Evolutionary conservation across 2,329 filamentous ascomycete genomes (phyloP).

Genomic region (Thyridium curvatum): DNA sequence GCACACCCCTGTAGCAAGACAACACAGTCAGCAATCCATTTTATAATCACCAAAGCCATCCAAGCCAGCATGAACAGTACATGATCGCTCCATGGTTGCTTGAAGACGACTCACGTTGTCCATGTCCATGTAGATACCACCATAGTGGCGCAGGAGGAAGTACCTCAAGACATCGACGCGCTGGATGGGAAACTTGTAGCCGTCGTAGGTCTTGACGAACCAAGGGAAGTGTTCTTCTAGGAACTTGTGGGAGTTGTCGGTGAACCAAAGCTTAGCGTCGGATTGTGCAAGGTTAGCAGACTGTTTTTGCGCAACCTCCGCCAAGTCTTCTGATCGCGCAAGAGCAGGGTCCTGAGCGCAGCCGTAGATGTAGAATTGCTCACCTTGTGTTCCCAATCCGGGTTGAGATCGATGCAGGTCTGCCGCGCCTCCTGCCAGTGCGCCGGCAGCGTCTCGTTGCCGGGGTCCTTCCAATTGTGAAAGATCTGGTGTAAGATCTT

Average conservation of each 20-base stretch:
- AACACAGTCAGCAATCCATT: background rate
- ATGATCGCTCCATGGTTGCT: too few relatives aligned
- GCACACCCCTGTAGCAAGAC: slow-evolving; percentile 54
- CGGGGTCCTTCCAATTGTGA: slow-evolving; percentile 17
- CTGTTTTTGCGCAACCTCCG: too few relatives aligned
- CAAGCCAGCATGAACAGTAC: too few relatives aligned
- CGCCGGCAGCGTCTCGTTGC: slow-evolving; percentile 13
- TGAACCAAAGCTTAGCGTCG: slow-evolving; percentile 83
- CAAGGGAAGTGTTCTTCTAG: slow-evolving; percentile 69
- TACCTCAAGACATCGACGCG: slow-evolving; percentile 74
- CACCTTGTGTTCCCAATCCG: slow-evolving; percentile 20
- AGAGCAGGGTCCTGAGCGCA: background rate
- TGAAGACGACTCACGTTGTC: slow-evolving; percentile 35
- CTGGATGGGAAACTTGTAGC: slow-evolving; percentile 70
- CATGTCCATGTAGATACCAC: slow-evolving; percentile 75
- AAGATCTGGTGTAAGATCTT: slow-evolving; percentile 23
- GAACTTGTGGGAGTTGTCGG: slow-evolving; percentile 62
- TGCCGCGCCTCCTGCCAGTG: slow-evolving; percentile 17
- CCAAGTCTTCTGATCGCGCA: background rate
- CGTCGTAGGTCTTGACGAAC: slow-evolving; percentile 70
- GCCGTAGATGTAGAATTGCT: background rate
- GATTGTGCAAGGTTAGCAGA: too few relatives aligned
- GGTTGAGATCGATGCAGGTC: slow-evolving; percentile 15
- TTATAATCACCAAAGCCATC: too few relatives aligned
- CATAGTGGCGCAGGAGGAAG: slow-evolving; percentile 70